Conservation (phyloP, 768 basidiomycete genomes). For the Boletales sp. region DNA sequence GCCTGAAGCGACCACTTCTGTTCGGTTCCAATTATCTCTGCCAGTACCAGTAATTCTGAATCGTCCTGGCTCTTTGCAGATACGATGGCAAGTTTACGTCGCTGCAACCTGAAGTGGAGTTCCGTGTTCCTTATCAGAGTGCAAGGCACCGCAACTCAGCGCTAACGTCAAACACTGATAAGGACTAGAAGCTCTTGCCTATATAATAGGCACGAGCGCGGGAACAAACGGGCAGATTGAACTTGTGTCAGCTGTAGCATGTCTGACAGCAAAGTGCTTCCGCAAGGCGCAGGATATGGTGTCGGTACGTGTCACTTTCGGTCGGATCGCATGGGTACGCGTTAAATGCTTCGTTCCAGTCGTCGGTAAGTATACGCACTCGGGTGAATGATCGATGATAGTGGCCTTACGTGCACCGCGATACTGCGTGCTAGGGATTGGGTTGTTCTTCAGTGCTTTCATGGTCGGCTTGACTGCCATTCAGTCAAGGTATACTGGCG, state of each 20-base stretch:
- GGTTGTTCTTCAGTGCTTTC: conserved; percentile 80
- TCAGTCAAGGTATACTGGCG: conserved; percentile 80
- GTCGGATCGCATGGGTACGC: background rate
- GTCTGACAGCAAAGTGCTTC: conserved; percentile 44
- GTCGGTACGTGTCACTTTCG: conserved; percentile 48
- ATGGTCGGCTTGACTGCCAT: conserved; percentile 77
- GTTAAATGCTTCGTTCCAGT: conserved; percentile 32
- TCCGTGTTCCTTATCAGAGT: too few species aligned
- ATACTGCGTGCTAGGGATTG: conserved; percentile 57
- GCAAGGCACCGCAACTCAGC: too few species aligned
- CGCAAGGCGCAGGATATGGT: conserved; percentile 84
- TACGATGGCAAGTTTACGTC: too few species aligned
- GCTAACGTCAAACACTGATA: too few species aligned
- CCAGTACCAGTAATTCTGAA: too few species aligned
- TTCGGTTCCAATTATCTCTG: too few species aligned
- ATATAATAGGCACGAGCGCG: conserved; percentile 8
- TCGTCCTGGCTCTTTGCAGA: too few species aligned
- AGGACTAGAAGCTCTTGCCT: background rate
- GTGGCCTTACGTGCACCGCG: background rate
- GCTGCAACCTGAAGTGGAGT: too few species aligned
- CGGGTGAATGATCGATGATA: background rate
- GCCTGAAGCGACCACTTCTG: too few species aligned
- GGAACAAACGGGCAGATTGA: background rate
- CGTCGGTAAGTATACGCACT: conserved; percentile 38
- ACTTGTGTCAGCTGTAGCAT: conserved; percentile 4